These are phyloP conservation scores for Kondoa subrosea DNA, from an alignment of 768 basidiomycete genomes.

Conservation along the genomic window DNA sequence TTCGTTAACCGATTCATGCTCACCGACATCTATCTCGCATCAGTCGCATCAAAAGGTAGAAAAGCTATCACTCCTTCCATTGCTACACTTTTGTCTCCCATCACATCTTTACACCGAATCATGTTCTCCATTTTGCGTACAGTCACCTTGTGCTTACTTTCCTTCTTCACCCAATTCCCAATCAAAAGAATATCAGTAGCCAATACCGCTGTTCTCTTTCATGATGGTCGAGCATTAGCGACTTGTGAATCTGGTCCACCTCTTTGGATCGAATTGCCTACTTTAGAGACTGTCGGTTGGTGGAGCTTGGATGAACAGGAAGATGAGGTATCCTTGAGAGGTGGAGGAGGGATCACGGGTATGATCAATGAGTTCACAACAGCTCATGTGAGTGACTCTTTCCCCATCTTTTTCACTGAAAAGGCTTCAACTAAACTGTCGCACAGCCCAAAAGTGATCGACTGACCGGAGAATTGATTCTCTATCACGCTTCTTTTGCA, in stretches of 20 bases:
- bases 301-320: conserved; percentile 22
- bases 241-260: conserved; percentile 35
- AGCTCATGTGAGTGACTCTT: conserved; percentile 15
- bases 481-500: conserved; percentile 24
- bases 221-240: conserved; percentile 32
- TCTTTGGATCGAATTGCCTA: conserved; percentile 32
- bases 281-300: conserved; percentile 33
- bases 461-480: conserved; percentile 26
- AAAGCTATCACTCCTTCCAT: conserved; percentile 27
- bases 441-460: conserved; percentile 26
- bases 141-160: conserved; percentile 29
- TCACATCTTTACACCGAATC: conserved; percentile 31
- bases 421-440: not conserved
- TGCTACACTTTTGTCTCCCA: conserved; percentile 32
- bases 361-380: conserved; percentile 26
- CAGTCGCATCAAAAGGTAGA: conserved; percentile 26
- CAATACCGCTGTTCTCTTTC: conserved; percentile 33
- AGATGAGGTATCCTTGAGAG: conserved; percentile 14
- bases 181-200: conserved; percentile 29
- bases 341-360: conserved; percentile 20
- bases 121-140: conserved; percentile 30
- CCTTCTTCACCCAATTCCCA: conserved; percentile 18
- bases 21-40: conserved; percentile 29
- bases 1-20: conserved; percentile 31
- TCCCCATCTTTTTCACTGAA: not conserved